Base-by-base conservation (phyloP, 2,329 filamentous ascomycete genomes). In the Xylariaceae sp. region DNA sequence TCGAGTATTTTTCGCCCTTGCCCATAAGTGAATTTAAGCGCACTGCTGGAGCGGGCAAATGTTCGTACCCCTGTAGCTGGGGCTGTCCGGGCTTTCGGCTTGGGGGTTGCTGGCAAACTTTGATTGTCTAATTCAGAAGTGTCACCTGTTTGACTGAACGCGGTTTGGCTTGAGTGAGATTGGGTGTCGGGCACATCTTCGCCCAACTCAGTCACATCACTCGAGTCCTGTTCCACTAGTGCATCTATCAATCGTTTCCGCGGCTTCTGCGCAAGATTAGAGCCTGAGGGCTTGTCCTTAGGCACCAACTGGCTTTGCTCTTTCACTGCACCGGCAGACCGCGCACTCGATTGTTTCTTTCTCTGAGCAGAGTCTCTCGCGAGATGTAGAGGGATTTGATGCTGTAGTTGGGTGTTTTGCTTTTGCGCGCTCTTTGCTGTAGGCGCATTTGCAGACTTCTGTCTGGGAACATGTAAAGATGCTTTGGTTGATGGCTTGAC, bases 21-120 rank as follows among this genome's bases (percentile, higher is more conserved):
- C 9, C 70, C 71, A 45, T 73, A 73, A 4, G 70, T 72, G 23
- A 67, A 70, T 53, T 72, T 72, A 14, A 71, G 61, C 11, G 66
- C 65, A 48, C 70, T 72, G 7, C 59, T 69, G 12, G 70, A 68
- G 12, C 71, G 66, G 5, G 61, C 53, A 41, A 72, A 72, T 11
- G 67, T 71, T 44, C 67, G 65, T 11, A 55, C 55, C 33, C 61
- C 63, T 31, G 62, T 55, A 16, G 53, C 37, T 36, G 60, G 64
- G 12, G 61, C 58, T 21, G 62, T 46, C 23, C 57, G 64, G 4
- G 61, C 43, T 28, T 64, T 67, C 8, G 60, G 48, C 24, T 48
- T 65, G 14, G 68, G 68, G 8, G 71, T 69, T 56, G 64, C 57
- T 12, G 65, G 65, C 14, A 60, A 17, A 16, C 53, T 50, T 39